A percentile compares a stretch with the other conserved stretches of the same genome.
Conservation (phyloP, 2,329 filamentous ascomycete genomes). For the Alternaria sp. region DNA sequence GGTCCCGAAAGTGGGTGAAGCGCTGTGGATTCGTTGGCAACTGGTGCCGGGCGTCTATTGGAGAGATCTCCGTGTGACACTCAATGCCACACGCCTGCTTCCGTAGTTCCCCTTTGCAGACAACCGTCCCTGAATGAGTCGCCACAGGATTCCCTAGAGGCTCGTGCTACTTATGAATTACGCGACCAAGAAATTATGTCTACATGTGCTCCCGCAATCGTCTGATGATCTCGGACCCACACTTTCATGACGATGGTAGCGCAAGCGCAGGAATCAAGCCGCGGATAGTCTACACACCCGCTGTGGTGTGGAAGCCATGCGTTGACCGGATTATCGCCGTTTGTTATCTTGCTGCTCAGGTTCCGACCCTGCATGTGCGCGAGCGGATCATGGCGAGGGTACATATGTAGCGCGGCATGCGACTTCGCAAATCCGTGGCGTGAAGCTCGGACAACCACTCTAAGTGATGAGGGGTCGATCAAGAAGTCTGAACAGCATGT, state of each 20-base stretch:
- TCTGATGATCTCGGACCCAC: constrained; percentile 17
- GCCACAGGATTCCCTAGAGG: constrained; percentile 5
- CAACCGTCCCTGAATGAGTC: constrained; percentile 10
- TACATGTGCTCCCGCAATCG: constrained; percentile 7
- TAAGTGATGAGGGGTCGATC: constrained; percentile 37
- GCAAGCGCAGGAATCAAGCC: constrained; percentile 13
- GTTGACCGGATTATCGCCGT: constrained; percentile 4
- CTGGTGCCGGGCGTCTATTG: constrained; percentile 43
- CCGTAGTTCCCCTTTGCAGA: constrained; percentile 12
- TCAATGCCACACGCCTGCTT: constrained; percentile 36
- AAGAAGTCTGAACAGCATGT: constrained; percentile 18
- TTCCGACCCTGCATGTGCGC: constrained; percentile 38
- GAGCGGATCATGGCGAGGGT: constrained; percentile 32
- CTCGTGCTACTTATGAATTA: constrained; percentile 12
- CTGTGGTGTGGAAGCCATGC: not conserved
- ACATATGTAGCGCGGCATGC: constrained; percentile 40
- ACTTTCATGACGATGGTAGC: constrained; percentile 19
- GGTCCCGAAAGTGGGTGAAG: constrained; percentile 30
- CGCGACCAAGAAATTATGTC: constrained; percentile 10
- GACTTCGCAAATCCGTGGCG: constrained; percentile 29
- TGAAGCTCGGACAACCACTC: constrained; percentile 30
- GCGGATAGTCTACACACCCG: constrained; percentile 6
- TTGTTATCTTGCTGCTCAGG: constrained; percentile 13
- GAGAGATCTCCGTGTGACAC: constrained; percentile 41
- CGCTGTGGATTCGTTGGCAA: constrained; percentile 42